Base-by-base conservation (phyloP, 208 protist genomes). In the Porcisia hertigi region DNA sequence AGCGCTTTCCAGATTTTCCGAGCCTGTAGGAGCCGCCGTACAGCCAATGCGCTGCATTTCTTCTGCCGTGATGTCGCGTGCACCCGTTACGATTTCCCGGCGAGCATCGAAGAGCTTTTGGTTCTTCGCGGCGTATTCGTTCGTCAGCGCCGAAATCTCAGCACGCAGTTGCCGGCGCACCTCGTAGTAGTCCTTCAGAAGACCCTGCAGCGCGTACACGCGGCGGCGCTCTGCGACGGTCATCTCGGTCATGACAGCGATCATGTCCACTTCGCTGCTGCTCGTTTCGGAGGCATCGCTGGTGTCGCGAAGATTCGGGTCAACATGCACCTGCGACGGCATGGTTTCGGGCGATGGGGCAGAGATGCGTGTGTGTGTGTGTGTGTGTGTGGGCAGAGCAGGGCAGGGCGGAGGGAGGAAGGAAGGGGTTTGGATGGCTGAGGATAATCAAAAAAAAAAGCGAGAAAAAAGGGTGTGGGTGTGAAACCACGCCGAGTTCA, bases 1-100 rank as follows among this genome's bases (percentile, higher is more conserved):
- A 23, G 70, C 69, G 18, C n/a, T 45, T 71, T 78, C 47, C 43
- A 73, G 8, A n/a, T 62, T 57, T 18, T 36, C 58, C 47, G 70
- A 34, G 1, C 43, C 54, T 0, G 43, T 34, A 14, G 66, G 18
- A 0, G 72, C 20, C 0, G 45, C 41, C 5, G 64, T 43, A 45
- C 25, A 53, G 7, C 71, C 69, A 20, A 66, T 70, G 63, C 69
- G 70, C 25, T 63, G 47, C 30, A 93, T 23, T 59, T 95, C 88
- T 66, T 95, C 91, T 36, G 63, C 76, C 25, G 91, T 95, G 73
- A 95, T 83, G 57, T 95, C 92, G 25, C 85, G 86, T 45, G 79
- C 71, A 7, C 90, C 90, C 14, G 49, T 69, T 39, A 94, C 85
- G 76, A 96, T 94, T n/a, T 76, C 76, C 5, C 73, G 70, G 64